Evolutionary conservation across 345 rosid species (phyloP).

Genomic region (Mangifera indica): DNA sequence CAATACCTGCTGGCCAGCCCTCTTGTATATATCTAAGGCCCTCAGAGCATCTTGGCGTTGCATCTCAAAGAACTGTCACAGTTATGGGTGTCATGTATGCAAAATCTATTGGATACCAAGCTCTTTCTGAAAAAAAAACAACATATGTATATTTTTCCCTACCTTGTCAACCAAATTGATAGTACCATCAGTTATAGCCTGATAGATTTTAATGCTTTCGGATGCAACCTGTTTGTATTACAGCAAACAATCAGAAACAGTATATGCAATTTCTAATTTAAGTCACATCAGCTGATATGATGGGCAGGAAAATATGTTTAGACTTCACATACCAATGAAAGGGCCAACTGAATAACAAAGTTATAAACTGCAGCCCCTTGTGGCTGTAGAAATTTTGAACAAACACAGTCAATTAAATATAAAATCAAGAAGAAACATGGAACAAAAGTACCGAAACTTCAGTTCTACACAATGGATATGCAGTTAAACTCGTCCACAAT

Average conservation of each 20-base stretch:
- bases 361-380: constrained; percentile 88
- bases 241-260: background rate
- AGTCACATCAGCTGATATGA: background rate
- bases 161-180: constrained; percentile 97
- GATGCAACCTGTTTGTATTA: constrained; percentile 66
- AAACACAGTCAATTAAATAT: constrained; percentile 17
- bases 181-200: constrained; percentile 82
- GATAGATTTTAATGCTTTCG: constrained; percentile 86
- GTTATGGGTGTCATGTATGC: constrained; percentile 22
- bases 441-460: background rate
- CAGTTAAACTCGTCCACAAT: background rate
- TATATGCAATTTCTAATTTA: constrained; percentile 7
- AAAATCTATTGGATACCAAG: constrained; percentile 17
- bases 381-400: constrained; percentile 56
- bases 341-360: constrained; percentile 79
- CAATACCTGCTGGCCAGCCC: constrained; percentile 86
- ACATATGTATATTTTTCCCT: constrained; percentile 14
- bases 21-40: constrained; percentile 80
- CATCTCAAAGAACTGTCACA: constrained; percentile 95
- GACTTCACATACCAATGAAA: constrained; percentile 64
- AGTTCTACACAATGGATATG: background rate
- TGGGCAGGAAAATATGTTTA: constrained; percentile 18
- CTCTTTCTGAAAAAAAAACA: constrained; percentile 9
- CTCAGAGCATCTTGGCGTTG: constrained; percentile 77
- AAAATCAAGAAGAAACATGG: background rate